Conservation (phyloP, 352 stramenopile genomes). For the Hyaloperonospora brassicae region DNA sequence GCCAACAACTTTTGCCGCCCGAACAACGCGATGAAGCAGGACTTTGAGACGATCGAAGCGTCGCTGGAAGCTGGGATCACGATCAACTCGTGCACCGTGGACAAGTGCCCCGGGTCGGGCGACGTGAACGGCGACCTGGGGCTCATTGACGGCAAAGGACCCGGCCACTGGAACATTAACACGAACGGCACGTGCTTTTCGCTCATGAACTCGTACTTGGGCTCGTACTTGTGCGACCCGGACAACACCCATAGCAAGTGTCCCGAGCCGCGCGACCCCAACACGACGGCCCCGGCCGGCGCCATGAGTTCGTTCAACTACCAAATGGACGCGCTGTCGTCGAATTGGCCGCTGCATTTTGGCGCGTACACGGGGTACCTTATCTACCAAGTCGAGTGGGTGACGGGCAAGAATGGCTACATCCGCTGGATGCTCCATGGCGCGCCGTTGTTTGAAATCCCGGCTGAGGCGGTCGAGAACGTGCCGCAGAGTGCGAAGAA, state of each 20-base stretch:
- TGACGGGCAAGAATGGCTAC: constrained; percentile 31
- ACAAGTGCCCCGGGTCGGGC: constrained; percentile 38
- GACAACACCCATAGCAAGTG: constrained; percentile 33
- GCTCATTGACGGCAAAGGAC: constrained; percentile 33
- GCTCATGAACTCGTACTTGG: constrained; percentile 50
- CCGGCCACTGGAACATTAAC: constrained; percentile 49
- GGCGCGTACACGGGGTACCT: constrained; percentile 63
- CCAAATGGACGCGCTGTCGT: constrained; percentile 45
- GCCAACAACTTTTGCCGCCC: constrained; percentile 46
- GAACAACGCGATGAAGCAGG: constrained; percentile 26
- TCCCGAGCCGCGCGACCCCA: constrained; percentile 35
- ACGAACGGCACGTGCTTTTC: constrained; percentile 43
- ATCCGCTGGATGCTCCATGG: constrained; percentile 52
- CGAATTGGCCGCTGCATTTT: constrained; percentile 70
- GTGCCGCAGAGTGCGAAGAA: constrained; percentile 23
- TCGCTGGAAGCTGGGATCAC: constrained; percentile 44
- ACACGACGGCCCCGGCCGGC: constrained; percentile 26
- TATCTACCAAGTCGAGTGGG: constrained; percentile 37
- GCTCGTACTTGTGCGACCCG: constrained; percentile 40
- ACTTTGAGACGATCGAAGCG: constrained; percentile 34
- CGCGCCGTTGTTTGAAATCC: constrained; percentile 71
- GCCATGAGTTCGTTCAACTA: constrained; percentile 46
- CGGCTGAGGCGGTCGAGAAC: constrained; percentile 29
- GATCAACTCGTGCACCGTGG: constrained; percentile 33
- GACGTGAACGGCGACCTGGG: constrained; percentile 42